Conservation (phyloP, 1,284 basidiomycete genomes). For the Omphalotus olearius region DNA sequence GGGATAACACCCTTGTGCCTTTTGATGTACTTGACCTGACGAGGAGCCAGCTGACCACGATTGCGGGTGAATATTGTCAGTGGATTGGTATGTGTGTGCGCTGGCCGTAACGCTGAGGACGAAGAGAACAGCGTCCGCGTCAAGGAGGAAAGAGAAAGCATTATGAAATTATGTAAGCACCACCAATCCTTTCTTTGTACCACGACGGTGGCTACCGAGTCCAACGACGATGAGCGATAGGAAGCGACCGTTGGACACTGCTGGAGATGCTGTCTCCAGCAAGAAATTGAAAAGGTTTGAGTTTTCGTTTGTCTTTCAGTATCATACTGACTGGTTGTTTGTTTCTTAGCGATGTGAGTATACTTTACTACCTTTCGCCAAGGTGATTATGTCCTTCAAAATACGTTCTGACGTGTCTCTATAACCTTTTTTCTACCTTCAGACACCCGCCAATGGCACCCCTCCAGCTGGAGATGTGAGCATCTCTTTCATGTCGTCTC, state of each 20-base stretch:
- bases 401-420: slow-evolving; percentile 52
- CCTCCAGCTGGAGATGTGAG: slow-evolving; percentile 38
- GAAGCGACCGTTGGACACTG: slow-evolving; percentile 46
- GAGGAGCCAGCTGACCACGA: slow-evolving; percentile 71
- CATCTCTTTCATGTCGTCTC: slow-evolving; percentile 11
- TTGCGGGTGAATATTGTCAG: slow-evolving; percentile 34
- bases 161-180: slow-evolving; percentile 15
- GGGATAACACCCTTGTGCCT: slow-evolving; percentile 86
- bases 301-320: slow-evolving; percentile 1
- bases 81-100: slow-evolving; percentile 12
- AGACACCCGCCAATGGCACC: slow-evolving; percentile 53
- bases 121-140: slow-evolving; percentile 9
- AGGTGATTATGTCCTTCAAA: slow-evolving; percentile 68
- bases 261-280: slow-evolving; percentile 41
- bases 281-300: slow-evolving; percentile 72
- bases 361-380: slow-evolving; percentile 31
- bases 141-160: slow-evolving; percentile 18
- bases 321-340: slow-evolving; percentile 17
- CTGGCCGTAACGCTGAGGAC: not conserved
- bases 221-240: slow-evolving; percentile 42
- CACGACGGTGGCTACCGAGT: not conserved
- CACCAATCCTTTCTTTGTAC: not conserved
- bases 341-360: slow-evolving; percentile 67
- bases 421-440: slow-evolving; percentile 57
- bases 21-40: slow-evolving; percentile 78